Base-by-base conservation (phyloP, 2,329 filamentous ascomycete species). In the Pestalotiopsis sp. region DNA sequence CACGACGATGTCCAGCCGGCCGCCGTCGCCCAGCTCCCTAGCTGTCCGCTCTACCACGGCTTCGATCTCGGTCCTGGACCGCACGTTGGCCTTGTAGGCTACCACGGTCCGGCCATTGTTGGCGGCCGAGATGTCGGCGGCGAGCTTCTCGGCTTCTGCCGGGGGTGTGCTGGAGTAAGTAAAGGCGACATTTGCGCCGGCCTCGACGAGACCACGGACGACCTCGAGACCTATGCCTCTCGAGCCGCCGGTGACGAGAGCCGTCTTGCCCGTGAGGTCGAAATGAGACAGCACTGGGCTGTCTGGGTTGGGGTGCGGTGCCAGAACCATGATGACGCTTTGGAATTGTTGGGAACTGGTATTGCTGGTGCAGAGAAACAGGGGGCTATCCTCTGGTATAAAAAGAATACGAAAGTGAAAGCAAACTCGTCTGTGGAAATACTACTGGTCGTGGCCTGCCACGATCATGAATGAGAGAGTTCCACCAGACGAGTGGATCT, bases 21-120 rank as follows among this genome's bases (percentile, higher is more conserved):
- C 44, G 35, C 79, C 78, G 4, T 77, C 76, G 52, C 78, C 78
- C 17, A 81, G 73, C 20, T 82, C 81, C 55, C 75, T 71, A 10
- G 78, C 77, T 0, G 78, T 78, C 3, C 73, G 68, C 1, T 80
- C 67, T 64, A 80, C 75, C 59, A 76, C 72, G 2, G 73, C 71
- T 66, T 78, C 74, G 2, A 80, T 73, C 4, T 73, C 70, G 11
- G 72, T 72, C 0, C 72, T 71, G 64, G 75, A 75, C 9, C 71
- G 72, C 3, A 83, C 81, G 52, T 82, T 74, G 72, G 76, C 79
- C 67, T 77, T 73, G 71, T 80, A 81, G 4, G 80, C 78, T 68
- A 77, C 76, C 35, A 79, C 74, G 3, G 70, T 20, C 10, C 69
- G 68, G 1, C 71, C 71, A 9, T 64, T 69, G 60, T 72, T 71